These are phyloP conservation scores for Starmerella vaccinii DNA, from an alignment of 805 yeast genomes.

Conservation along the genomic window DNA sequence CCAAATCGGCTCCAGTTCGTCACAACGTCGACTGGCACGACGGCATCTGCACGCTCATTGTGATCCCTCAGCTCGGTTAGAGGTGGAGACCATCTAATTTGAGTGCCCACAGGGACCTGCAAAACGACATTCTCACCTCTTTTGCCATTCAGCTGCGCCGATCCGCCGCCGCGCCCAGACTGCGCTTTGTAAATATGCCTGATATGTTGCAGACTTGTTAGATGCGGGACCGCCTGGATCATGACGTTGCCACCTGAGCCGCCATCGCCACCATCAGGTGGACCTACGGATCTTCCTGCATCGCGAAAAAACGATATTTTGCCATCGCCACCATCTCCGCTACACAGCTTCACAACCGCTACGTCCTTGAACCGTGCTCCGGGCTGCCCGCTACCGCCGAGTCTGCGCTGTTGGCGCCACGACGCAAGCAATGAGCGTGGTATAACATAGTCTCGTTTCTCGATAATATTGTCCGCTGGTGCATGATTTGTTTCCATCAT, in stretches of 20 bases:
- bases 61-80: slow-evolving; percentile 11
- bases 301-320: slow-evolving; percentile 76
- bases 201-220: slow-evolving; percentile 61
- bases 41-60: background rate
- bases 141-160: slow-evolving; percentile 76
- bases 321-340: slow-evolving; percentile 90
- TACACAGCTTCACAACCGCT: slow-evolving; percentile 50
- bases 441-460: slow-evolving; percentile 9
- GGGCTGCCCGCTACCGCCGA: slow-evolving; percentile 12
- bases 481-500: slow-evolving; percentile 18
- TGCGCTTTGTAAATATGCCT: slow-evolving; percentile 59
- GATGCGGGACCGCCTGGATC: slow-evolving; percentile 65
- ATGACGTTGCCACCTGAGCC: slow-evolving; percentile 86
- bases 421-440: slow-evolving; percentile 22
- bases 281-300: slow-evolving; percentile 75
- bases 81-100: slow-evolving; percentile 50
- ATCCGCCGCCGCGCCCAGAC: slow-evolving; percentile 60
- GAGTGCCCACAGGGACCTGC: slow-evolving; percentile 87
- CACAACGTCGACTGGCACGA: slow-evolving; percentile 17
- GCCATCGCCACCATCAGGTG: slow-evolving; percentile 99
- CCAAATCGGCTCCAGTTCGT: slow-evolving; percentile 21
- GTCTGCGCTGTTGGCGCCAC: slow-evolving; percentile 25
- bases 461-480: slow-evolving; percentile 19
- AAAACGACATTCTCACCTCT: slow-evolving; percentile 69
- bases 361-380: slow-evolving; percentile 39